These are phyloP conservation scores for Sclerotinia spermophila DNA, from an alignment of 2,329 filamentous ascomycete genomes.

Conservation along the genomic window DNA sequence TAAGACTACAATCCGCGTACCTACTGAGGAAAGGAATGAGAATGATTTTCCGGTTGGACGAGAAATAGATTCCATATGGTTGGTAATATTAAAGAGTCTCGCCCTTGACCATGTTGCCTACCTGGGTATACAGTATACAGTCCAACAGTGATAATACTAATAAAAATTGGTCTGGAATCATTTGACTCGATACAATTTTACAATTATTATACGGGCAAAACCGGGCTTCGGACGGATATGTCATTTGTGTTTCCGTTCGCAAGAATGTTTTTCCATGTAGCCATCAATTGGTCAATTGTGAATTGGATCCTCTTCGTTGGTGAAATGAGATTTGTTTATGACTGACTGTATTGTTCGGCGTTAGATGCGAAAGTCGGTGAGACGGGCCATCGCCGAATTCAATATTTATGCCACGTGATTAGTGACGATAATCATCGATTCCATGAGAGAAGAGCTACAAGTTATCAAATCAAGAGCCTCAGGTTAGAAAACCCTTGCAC, in stretches of 20 bases:
- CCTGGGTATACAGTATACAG: not conserved
- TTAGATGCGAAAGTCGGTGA: not conserved
- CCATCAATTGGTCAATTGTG: not conserved
- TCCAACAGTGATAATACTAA: too few relatives aligned
- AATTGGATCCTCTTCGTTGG: not conserved
- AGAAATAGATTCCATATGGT: not conserved
- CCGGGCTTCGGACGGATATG: slow-evolving; percentile 17
- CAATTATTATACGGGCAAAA: not conserved
- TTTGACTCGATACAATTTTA: not conserved
- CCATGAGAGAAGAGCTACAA: not conserved
- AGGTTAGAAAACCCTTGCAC: not conserved
- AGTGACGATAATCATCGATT: fast-evolving
- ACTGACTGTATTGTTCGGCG: not conserved
- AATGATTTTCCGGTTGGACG: slow-evolving; percentile 28
- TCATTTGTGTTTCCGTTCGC: not conserved
- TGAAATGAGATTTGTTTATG: not conserved
- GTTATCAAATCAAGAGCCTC: not conserved
- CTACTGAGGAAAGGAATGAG: slow-evolving; percentile 15
- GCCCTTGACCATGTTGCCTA: not conserved
- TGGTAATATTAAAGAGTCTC: not conserved
- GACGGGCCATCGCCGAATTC: not conserved
- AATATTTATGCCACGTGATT: not conserved
- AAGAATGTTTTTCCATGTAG: slow-evolving; percentile 16
- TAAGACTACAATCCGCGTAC: too few relatives aligned
- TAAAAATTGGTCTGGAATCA: not conserved